Evolutionary conservation across 106 monocot genomes (phyloP), one percentile per base, ranked within the genome.

Genomic region (Xerophyta viscosa): DNA sequence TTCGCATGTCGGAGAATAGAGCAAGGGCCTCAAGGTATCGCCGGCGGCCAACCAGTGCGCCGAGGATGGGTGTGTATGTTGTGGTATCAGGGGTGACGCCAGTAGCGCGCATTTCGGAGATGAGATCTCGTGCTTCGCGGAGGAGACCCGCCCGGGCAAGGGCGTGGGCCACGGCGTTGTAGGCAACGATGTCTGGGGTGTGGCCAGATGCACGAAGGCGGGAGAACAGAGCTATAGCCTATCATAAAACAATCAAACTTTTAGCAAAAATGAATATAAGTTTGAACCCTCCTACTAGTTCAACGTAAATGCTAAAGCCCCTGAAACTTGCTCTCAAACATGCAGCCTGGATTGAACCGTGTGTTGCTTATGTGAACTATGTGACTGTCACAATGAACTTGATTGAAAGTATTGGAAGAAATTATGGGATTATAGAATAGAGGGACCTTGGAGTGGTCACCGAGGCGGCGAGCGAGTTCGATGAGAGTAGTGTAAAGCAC

Each of bases 51-150:
- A 77, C 78, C 31, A 82, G 71, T 3, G 76, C 68, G 10, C 76
- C 54, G 41, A 98, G 79, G 30, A 98, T 56, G 24, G 85, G 76
- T 11, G 98, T 82, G 74, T 79, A 98, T 44, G 82, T 79, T 53
- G 74, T 56, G 19, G 71, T 63, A 47, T 98, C 98, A 2, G 98
- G 87, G 8, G 39, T 26, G 8, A 81, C 54, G 24, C 61, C 68
- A 3, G 29, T 48, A 15, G 44, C 42, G 2, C 44, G 53, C 98
- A 98, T 90, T 49, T 82, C 90, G 43, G 44, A 15, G 12, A 86
- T 58, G 20, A 98, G 64, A n/a, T 24, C 36, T 21, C 72, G 64
- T 27, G 98, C 98, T 7, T 98, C 79, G 11, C 66, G 77, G 48
- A 98, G 58, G 14, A 86, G 82, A 45, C 86, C 86, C 23, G 86